Evolutionary conservation across 371 early-diverging fungal genomes (phyloP), one percentile per base, ranked within the genome.

Genomic region (Conidiobolus incongruus): DNA sequence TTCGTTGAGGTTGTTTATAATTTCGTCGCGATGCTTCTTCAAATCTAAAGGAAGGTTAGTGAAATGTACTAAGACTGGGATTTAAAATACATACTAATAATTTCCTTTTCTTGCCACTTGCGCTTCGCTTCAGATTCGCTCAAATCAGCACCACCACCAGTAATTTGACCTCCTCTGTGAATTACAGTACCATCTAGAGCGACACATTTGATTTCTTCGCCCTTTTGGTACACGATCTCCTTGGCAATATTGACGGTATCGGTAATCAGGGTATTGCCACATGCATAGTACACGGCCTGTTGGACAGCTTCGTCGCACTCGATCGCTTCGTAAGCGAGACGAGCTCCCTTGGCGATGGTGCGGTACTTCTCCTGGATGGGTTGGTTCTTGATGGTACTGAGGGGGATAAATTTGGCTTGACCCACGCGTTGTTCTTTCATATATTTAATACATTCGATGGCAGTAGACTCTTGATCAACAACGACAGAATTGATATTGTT

Each of bases 81-180:
- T 28, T 35, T 22, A 26, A 12, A 34, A 29, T 12, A 33, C 40
- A 38, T 47, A 71, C 69, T 63, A 50, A 78, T 81, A 11, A 94
- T 58, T 31, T 81, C 88, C 22, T 72, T 70, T 19, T 88, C 86
- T 42, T 91, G 80, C 91, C 94, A 94, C 38, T 76, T 62, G 40
- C 69, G 65, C 4, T 72, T 63, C 15, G 59, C 56, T 1, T 59
- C 49, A 15, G 58, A 45, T 0, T 56, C 61, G 17, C 56, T 60
- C 29, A 61, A 58, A 28, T 41, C 20, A 13, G 41, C 41, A 4
- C 41, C 41, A 24, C 81, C 83, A 54, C 98, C 98, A 0, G 93
- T 93, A 43, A 99, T 96, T 49, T 90, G 58, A 35, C 95, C 98
- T 46, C 72, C 84, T 52, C 81, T 89, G 59, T 96, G 95, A 52